phyloP scores from a whole-genome alignment of 768 basidiomycete genomes.

The Calocybe gangraenosa region DNA sequence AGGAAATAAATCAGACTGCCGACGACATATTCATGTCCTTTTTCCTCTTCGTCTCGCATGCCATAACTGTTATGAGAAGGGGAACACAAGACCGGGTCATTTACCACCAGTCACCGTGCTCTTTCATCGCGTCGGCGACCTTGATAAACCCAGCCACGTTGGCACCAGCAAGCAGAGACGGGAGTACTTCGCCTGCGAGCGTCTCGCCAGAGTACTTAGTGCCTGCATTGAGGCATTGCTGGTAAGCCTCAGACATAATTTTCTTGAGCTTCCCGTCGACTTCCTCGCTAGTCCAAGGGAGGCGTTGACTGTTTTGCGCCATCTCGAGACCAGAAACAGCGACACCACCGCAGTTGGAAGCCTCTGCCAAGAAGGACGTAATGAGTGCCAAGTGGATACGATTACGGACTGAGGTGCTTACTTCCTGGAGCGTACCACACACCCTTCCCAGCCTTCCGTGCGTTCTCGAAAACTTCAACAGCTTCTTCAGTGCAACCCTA shows the following conservation, averaged over 20 bases:
- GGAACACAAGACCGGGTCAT: no score
- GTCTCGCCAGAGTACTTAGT: slow-evolving; percentile 53
- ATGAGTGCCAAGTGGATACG: slow-evolving; percentile 2
- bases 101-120: slow-evolving; percentile 78
- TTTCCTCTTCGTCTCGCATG: no score
- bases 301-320: slow-evolving; percentile 71
- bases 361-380: slow-evolving; percentile 26
- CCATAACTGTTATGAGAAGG: no score
- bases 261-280: slow-evolving; percentile 66
- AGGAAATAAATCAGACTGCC: no score
- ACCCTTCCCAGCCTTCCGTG: slow-evolving; percentile 46
- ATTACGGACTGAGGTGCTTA: slow-evolving; percentile 21
- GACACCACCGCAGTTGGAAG: slow-evolving; percentile 70
- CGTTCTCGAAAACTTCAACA: slow-evolving; percentile 65
- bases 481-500: slow-evolving; percentile 69
- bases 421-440: slow-evolving; percentile 77
- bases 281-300: slow-evolving; percentile 56
- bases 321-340: slow-evolving; percentile 77
- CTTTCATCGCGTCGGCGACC: slow-evolving; percentile 69
- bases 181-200: slow-evolving; percentile 31
- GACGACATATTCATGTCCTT: no score
- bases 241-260: slow-evolving; percentile 68
- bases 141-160: slow-evolving; percentile 74
- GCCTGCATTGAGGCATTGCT: slow-evolving; percentile 53
- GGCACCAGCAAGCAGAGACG: slow-evolving; percentile 58